Evolutionary conservation across 495 filamentous ascomycete species (phyloP).

Genomic region (Hypoxylon rickii): DNA sequence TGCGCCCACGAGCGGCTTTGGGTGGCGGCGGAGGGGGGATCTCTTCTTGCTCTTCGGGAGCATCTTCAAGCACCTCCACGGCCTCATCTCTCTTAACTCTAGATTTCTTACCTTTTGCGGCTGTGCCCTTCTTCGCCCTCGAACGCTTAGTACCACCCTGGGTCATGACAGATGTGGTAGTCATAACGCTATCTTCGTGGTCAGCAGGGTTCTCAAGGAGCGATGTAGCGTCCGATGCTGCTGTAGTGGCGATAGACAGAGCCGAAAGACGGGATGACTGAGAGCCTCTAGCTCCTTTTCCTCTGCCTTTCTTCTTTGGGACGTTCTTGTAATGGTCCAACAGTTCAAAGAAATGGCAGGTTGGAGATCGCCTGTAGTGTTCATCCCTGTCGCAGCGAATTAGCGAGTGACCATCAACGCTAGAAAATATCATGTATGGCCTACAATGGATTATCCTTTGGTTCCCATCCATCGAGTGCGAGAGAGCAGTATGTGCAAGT

Average conservation of each 20-base stretch:
- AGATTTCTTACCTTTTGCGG: conserved; percentile 53
- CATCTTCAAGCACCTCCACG: conserved; percentile 53
- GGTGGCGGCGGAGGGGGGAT: conserved; percentile 44
- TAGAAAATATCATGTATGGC: conserved; percentile 41
- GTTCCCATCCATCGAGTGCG: conserved; percentile 89
- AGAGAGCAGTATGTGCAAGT: conserved; percentile 88
- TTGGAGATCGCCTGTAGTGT: conserved; percentile 74
- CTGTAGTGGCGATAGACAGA: conserved; percentile 62
- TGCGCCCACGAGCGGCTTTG: conserved; percentile 61
- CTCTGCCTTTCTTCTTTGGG: conserved; percentile 54
- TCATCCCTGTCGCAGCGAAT: conserved; percentile 68
- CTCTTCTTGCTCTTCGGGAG: conserved; percentile 45
- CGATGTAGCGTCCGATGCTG: conserved; percentile 55
- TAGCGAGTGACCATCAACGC: conserved; percentile 23
- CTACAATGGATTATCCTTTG: conserved; percentile 83
- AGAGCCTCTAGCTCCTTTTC: conserved; percentile 62
- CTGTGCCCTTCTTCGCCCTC: conserved; percentile 56
- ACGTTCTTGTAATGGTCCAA: conserved; percentile 45
- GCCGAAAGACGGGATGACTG: conserved; percentile 73
- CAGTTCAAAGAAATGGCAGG: conserved; percentile 80
- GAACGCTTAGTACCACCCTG: conserved; percentile 56
- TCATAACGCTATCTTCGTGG: conserved; percentile 72
- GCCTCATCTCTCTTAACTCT: conserved; percentile 65
- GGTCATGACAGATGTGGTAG: conserved; percentile 59
- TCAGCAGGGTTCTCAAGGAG: conserved; percentile 43